These are phyloP conservation scores for Neonectria ditissima DNA, from an alignment of 2,329 filamentous ascomycete species.

Conservation along the genomic window DNA sequence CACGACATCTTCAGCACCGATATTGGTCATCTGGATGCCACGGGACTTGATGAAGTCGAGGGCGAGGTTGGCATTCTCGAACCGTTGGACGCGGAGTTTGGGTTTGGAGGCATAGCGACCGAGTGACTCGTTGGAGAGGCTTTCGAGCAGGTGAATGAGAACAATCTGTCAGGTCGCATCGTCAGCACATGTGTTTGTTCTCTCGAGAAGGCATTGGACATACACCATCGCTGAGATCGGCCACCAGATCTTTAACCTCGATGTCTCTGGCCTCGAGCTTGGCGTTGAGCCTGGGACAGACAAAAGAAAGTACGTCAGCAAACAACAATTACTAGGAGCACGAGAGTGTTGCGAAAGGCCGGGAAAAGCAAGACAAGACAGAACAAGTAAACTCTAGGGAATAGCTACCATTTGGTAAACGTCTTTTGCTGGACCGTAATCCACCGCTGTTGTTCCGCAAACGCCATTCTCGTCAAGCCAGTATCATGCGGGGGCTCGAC, in stretches of 20 bases:
- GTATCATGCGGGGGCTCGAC: conserved; percentile 63
- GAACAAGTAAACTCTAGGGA: neutral
- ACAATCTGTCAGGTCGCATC: conserved; percentile 71
- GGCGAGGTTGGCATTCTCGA: conserved; percentile 97
- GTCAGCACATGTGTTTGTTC: conserved; percentile 34
- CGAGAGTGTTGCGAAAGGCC: neutral
- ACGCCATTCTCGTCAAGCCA: conserved; percentile 70
- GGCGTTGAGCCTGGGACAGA: conserved; percentile 82
- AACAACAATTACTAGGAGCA: neutral
- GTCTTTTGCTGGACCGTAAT: conserved; percentile 95
- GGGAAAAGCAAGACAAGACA: conserved; percentile 9
- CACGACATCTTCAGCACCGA: conserved; percentile 97
- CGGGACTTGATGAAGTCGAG: conserved; percentile 92
- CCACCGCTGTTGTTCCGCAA: conserved; percentile 74
- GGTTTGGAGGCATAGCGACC: conserved; percentile 97
- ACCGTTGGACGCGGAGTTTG: conserved; percentile 94
- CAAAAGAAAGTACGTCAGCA: conserved; percentile 6
- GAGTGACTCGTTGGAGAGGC: conserved; percentile 92
- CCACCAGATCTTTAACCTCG: conserved; percentile 86
- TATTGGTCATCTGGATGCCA: conserved; percentile 97
- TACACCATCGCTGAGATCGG: conserved; percentile 93
- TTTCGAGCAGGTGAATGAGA: conserved; percentile 96
- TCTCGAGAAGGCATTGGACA: conserved; percentile 53
- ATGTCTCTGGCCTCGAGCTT: conserved; percentile 85
- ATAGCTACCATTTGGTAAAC: conserved; percentile 88